Conservation (phyloP, 352 stramenopile species). For the Thalassiosira gravida region DNA sequence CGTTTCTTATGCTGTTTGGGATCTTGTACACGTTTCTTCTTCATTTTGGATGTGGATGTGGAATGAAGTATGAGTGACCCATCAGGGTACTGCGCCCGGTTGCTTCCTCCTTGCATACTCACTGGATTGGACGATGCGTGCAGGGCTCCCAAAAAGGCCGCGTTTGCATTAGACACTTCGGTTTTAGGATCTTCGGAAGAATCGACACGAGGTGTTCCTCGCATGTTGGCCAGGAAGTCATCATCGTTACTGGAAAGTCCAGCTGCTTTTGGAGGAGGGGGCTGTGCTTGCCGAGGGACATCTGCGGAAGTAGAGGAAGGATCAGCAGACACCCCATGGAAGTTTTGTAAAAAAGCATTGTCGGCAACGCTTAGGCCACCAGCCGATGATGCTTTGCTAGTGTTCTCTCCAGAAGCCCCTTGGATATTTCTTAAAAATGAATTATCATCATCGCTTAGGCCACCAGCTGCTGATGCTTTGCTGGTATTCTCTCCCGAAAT, state of each 20-base stretch:
- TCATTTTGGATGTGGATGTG: slow-evolving; percentile 4
- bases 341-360: slow-evolving; percentile 25
- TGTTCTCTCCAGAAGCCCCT: not conserved
- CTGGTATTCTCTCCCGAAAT: not conserved
- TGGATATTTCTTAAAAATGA: slow-evolving; percentile 26
- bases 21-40: not conserved
- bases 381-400: not conserved
- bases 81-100: not conserved
- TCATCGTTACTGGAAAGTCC: slow-evolving; percentile 13
- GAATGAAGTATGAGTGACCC: not conserved
- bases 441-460: slow-evolving; percentile 11
- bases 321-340: slow-evolving; percentile 3
- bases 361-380: slow-evolving; percentile 3
- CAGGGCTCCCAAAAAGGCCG: slow-evolving; percentile 59
- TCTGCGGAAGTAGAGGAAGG: not conserved
- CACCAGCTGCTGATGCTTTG: not conserved
- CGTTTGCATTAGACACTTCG: slow-evolving; percentile 56
- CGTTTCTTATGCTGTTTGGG: not conserved
- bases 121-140: slow-evolving; percentile 34
- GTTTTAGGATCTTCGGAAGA: not conserved
- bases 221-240: slow-evolving; percentile 32
- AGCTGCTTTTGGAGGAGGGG: not conserved
- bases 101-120: not conserved
- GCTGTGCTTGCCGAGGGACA: not conserved
- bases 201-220: not conserved